Evolutionary conservation across 345 rosid genomes (phyloP), one percentile per base, ranked within the genome.

Genomic region (Dipteronia sinensis): DNA sequence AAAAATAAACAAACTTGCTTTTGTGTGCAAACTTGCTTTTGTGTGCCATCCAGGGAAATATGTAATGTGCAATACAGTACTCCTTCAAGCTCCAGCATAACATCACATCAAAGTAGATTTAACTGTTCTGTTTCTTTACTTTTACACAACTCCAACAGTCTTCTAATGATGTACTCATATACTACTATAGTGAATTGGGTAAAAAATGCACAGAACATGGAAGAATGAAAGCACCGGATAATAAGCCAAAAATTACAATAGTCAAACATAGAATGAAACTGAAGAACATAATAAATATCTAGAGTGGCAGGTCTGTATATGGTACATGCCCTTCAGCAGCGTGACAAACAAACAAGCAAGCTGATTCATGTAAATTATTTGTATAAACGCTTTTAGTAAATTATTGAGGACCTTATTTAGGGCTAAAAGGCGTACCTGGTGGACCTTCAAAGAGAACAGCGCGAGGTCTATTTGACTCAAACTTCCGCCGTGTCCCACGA

Each of bases 391-490:
- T n/a, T n/a, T n/a, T 9, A 34, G 40, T 38, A 56, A 71, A 12
- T 38, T 23, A 42, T 49, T 22, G n/a, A 46, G 47, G 9, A 29
- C 3, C 66, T 61, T 69, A 62, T 68, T 76, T 44, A 2, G 31
- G 74, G 42, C 9, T 40, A 46, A 66, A 69, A 77, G 42, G 76
- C 81, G 62, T 84, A 94, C 99, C 99, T 81, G 98, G 98, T 10
- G 98, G 99, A 49, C 98, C 99, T 86, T 96, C 97, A 83, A 94
- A 96, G 51, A 96, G 94, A 77, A 96, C 93, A 31, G 98, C 98
- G 34, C 97, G 89, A 46, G 99, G 98, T 84, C 99, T 83, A 68
- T 96, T 94, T 27, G 98, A 90, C 86, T 96, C 97, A 74, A 91
- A 96, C 67, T 96, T 94, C 17, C 76, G 56, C 73, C 97, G 88